phyloP scores from a whole-genome alignment of 106 monocot species.

The Dioscorea alata region DNA sequence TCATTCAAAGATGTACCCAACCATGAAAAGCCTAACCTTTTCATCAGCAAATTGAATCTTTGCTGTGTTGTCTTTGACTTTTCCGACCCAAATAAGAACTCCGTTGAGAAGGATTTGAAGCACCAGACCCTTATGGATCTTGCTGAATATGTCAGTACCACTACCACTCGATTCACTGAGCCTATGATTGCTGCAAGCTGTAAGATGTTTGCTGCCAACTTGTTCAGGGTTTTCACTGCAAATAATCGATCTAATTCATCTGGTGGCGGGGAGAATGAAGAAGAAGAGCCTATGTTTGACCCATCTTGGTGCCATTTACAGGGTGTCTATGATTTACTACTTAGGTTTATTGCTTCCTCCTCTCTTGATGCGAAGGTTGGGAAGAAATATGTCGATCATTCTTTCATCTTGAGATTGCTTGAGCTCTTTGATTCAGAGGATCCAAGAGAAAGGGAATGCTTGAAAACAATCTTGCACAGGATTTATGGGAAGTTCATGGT shows the following conservation, averaged over 20 bases:
- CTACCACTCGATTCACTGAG: conserved; percentile 52
- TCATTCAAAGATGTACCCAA: conserved; percentile 70
- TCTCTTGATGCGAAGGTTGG: conserved; percentile 73
- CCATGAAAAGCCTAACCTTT: conserved; percentile 56
- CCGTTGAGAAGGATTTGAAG: conserved; percentile 72
- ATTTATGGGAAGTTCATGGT: conserved; percentile 94
- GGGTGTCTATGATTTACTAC: conserved; percentile 70
- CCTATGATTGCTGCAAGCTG: conserved; percentile 57
- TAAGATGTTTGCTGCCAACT: conserved; percentile 67
- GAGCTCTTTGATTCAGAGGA: conserved; percentile 90
- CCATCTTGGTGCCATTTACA: conserved; percentile 83
- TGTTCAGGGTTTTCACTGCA: conserved; percentile 74
- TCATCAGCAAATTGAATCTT: conserved; percentile 68
- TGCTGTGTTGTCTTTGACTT: conserved; percentile 76
- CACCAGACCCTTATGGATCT: conserved; percentile 61
- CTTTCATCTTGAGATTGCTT: conserved; percentile 63
- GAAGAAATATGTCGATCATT: conserved; percentile 77
- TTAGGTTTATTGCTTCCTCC: conserved; percentile 58
- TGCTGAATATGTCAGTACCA: conserved; percentile 45
- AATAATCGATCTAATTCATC: conserved; percentile 39
- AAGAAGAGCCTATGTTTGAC: conserved; percentile 85
- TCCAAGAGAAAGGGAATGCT: conserved; percentile 82
- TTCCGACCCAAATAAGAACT: conserved; percentile 54
- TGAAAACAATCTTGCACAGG: conserved; percentile 79
- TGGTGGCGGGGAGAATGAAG: conserved; percentile 58